Percentiles rank a stretch among this genome's conserved stretches.
Conservation (phyloP, 2,329 filamentous ascomycete genomes). For the Phaeosphaeriaceae sp. region DNA sequence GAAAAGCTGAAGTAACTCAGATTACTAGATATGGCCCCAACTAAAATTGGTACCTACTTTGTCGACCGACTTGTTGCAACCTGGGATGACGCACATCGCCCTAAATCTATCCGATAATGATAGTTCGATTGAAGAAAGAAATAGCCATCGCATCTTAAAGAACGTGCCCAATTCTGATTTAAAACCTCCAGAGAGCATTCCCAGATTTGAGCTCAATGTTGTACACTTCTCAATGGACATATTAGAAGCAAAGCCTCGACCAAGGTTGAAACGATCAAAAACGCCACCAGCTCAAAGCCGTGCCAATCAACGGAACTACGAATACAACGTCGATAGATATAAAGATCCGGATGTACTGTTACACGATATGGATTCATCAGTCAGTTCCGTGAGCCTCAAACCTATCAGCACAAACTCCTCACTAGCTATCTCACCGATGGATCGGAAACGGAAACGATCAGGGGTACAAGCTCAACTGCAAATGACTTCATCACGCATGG, state of each 20-base stretch:
- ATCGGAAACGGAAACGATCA: slow-evolving; percentile 10
- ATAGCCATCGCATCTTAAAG: slow-evolving; percentile 27
- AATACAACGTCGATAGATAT: background rate
- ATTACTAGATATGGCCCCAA: slow-evolving; percentile 44
- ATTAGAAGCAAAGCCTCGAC: slow-evolving; percentile 18
- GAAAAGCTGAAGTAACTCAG: slow-evolving; percentile 1
- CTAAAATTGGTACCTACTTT: slow-evolving; percentile 35
- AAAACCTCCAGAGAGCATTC: slow-evolving; percentile 38
- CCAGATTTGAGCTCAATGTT: slow-evolving; percentile 29
- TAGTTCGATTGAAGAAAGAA: slow-evolving; percentile 7
- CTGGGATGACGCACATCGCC: slow-evolving; percentile 26
- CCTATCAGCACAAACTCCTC: background rate
- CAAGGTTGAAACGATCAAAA: slow-evolving; percentile 16
- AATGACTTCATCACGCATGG: background rate
- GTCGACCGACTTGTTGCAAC: background rate
- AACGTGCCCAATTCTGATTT: slow-evolving; percentile 36
- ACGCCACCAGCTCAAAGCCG: background rate
- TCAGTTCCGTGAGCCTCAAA: too few relatives aligned
- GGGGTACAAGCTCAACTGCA: background rate
- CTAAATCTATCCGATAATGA: slow-evolving; percentile 22
- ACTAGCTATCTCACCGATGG: background rate
- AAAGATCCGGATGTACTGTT: background rate
- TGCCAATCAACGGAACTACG: background rate
- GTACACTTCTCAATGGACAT: slow-evolving; percentile 36
- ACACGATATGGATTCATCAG: background rate